Percentiles rank a stretch among this genome's conserved stretches.
Evolutionary conservation across 2,329 filamentous ascomycete species (phyloP).

Genomic region (Colletotrichum euphorbiae): DNA sequence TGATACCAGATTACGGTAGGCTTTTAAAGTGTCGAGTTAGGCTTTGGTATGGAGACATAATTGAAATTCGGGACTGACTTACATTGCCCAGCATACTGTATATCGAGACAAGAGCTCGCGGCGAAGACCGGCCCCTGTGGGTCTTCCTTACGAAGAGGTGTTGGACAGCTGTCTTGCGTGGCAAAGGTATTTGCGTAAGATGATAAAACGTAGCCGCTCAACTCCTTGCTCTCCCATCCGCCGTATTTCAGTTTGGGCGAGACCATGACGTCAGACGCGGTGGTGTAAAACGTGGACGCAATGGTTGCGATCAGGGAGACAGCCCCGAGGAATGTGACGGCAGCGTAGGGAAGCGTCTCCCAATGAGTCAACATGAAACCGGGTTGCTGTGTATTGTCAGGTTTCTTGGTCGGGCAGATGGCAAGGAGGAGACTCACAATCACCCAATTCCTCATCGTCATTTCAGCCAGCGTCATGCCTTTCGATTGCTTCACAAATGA

Average conservation of each 20-base stretch:
- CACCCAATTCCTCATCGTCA: constrained; percentile 82
- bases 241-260: constrained; percentile 76
- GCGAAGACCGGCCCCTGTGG: constrained; percentile 43
- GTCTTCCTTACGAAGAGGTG: constrained; percentile 66
- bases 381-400: constrained; percentile 60
- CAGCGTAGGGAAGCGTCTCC: constrained; percentile 73
- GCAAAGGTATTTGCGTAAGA: constrained; percentile 73
- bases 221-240: constrained; percentile 56
- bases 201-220: constrained; percentile 69
- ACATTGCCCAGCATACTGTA: constrained; percentile 76
- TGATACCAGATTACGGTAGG: constrained; percentile 75
- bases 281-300: constrained; percentile 78
- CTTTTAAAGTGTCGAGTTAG: constrained; percentile 44
- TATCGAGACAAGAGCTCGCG: constrained; percentile 71
- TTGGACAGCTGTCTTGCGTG: constrained; percentile 67
- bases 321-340: constrained; percentile 70
- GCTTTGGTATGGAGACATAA: not conserved
- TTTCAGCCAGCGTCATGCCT: constrained; percentile 80
- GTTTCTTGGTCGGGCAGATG: not conserved
- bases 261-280: constrained; percentile 80
- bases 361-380: constrained; percentile 79
- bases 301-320: constrained; percentile 74
- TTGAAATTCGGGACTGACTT: constrained; percentile 29
- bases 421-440: constrained; percentile 52
- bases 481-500: constrained; percentile 70